Evolutionary conservation across 768 basidiomycete species (phyloP).

Genomic region (Tephrocybe rancida): DNA sequence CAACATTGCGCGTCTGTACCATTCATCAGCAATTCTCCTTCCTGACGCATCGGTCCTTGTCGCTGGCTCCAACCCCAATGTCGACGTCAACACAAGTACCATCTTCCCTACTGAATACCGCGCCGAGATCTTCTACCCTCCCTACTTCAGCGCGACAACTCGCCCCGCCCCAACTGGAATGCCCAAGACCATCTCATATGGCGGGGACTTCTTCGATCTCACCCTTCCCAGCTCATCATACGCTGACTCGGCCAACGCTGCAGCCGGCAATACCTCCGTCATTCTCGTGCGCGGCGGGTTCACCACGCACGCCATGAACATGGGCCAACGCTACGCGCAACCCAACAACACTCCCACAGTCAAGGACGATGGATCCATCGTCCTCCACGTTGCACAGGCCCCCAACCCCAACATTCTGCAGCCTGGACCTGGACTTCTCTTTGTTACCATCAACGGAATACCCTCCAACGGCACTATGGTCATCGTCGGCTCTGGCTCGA

Average conservation of each 20-base stretch:
- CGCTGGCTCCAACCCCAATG: slow-evolving; percentile 92
- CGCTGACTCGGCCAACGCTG: slow-evolving; percentile 64
- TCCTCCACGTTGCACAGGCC: slow-evolving; percentile 78
- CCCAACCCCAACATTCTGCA: slow-evolving; percentile 86
- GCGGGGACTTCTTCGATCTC: slow-evolving; percentile 80
- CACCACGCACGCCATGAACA: slow-evolving; percentile 86
- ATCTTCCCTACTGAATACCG: slow-evolving; percentile 77
- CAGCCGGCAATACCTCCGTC: slow-evolving; percentile 76
- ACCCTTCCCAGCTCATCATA: slow-evolving; percentile 68
- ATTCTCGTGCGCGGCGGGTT: slow-evolving; percentile 81
- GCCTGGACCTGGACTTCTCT: slow-evolving; percentile 76
- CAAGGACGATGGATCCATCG: slow-evolving; percentile 72
- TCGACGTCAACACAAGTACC: slow-evolving; percentile 69
- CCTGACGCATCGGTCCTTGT: slow-evolving; percentile 85
- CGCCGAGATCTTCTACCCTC: slow-evolving; percentile 90
- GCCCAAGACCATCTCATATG: slow-evolving; percentile 78
- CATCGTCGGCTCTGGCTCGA: slow-evolving; percentile 66
- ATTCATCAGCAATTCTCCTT: slow-evolving; percentile 75
- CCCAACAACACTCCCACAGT: slow-evolving; percentile 76
- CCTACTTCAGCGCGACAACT: slow-evolving; percentile 74
- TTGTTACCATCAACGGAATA: slow-evolving; percentile 74
- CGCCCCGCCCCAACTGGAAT: slow-evolving; percentile 74
- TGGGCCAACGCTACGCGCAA: slow-evolving; percentile 80
- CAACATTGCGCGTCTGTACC: slow-evolving; percentile 74
- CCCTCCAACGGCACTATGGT: slow-evolving; percentile 70